Conservation (phyloP, 345 rosid genomes). For the Isatis tinctoria region DNA sequence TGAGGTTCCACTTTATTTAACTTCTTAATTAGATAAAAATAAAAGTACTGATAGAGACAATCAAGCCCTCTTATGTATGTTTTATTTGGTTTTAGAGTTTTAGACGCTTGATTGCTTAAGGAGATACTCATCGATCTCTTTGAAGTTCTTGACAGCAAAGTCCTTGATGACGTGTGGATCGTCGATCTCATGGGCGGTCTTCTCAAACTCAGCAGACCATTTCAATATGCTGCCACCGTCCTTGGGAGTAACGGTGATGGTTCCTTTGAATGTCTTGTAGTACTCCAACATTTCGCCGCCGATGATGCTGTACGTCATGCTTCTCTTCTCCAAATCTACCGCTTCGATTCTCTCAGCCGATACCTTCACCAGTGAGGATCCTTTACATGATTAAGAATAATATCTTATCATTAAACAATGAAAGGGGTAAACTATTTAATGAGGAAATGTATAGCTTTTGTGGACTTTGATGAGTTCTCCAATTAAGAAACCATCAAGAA, state of each 20-base stretch:
- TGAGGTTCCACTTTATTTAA: conserved; percentile 16
- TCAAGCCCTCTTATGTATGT: not conserved
- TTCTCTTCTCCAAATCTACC: conserved; percentile 55
- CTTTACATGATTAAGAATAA: conserved; percentile 28
- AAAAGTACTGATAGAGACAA: not conserved
- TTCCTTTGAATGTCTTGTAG: conserved; percentile 68
- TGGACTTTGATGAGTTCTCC: not conserved
- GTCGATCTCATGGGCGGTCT: conserved; percentile 60
- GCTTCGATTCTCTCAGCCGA: conserved; percentile 75
- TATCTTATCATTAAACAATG: not conserved
- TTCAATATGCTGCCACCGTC: conserved; percentile 71
- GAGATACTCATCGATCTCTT: conserved; percentile 63
- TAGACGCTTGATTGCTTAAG: conserved; percentile 31
- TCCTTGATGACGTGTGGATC: conserved; percentile 74
- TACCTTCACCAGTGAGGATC: conserved; percentile 59
- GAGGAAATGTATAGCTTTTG: not conserved
- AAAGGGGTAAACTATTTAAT: not conserved
- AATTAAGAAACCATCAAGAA: not conserved
- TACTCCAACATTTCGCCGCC: conserved; percentile 75
- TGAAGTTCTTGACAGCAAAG: conserved; percentile 67
- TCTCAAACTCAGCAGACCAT: conserved; percentile 77
- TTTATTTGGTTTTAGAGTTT: not conserved
- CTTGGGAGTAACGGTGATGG: conserved; percentile 50
- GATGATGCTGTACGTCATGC: conserved; percentile 51
- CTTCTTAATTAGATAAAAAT: not conserved